Evolutionary conservation across 2,329 filamentous ascomycete genomes (phyloP).

Genomic region (Verticillium klebahnii): DNA sequence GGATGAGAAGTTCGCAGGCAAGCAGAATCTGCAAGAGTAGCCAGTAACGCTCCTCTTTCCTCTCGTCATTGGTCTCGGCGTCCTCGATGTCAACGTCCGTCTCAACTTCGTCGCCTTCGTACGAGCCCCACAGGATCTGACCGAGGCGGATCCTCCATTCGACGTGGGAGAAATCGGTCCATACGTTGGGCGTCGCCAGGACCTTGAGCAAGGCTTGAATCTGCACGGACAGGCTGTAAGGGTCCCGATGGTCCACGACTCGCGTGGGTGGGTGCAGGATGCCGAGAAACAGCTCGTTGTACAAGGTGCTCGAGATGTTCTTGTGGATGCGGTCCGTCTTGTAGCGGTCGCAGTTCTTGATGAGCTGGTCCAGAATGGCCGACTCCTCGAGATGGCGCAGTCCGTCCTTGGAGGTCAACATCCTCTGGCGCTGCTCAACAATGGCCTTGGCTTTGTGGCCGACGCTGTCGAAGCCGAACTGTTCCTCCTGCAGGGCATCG

Average conservation of each 20-base stretch:
- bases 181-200: constrained; percentile 60
- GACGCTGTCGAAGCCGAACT: constrained; percentile 54
- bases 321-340: constrained; percentile 46
- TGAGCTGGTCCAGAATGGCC: constrained; percentile 54
- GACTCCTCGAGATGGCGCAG: constrained; percentile 54
- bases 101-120: constrained; percentile 45
- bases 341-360: constrained; percentile 52
- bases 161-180: constrained; percentile 70
- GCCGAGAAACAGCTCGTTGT: constrained; percentile 57
- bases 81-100: constrained; percentile 49
- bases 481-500: constrained; percentile 60
- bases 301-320: constrained; percentile 43
- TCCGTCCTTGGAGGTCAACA: constrained; percentile 48
- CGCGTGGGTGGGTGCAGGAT: constrained; percentile 53
- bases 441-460: constrained; percentile 50
- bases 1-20: constrained; percentile 59
- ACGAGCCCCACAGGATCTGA: constrained; percentile 63
- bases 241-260: constrained; percentile 53
- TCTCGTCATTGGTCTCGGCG: constrained; percentile 41
- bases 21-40: constrained; percentile 61
- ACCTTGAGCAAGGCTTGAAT: constrained; percentile 65
- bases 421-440: constrained; percentile 52
- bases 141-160: constrained; percentile 72
- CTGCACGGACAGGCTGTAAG: constrained; percentile 62
- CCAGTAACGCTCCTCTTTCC: constrained; percentile 62